A percentile compares a stretch with the other conserved stretches of the same genome.
Evolutionary conservation across 2,329 filamentous ascomycete genomes (phyloP).

Genomic region (Pseudocercospora fuligena): DNA sequence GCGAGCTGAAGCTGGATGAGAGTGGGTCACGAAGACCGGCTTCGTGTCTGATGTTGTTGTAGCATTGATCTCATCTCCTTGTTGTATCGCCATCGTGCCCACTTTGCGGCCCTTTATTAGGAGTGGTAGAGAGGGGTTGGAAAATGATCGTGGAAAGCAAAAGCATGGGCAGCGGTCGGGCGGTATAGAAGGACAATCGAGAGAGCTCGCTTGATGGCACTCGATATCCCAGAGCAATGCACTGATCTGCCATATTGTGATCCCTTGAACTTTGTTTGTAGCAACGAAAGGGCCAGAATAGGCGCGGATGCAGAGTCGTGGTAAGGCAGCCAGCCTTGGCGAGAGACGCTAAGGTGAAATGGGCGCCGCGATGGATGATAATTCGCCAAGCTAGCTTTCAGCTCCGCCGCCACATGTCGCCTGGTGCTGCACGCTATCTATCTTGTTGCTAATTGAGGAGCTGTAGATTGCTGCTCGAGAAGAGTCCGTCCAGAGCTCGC

Average conservation of each 20-base stretch:
- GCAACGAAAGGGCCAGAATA: background rate
- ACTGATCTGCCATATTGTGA: conserved; percentile 4
- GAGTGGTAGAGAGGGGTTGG: background rate
- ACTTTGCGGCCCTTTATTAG: background rate
- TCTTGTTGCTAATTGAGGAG: background rate
- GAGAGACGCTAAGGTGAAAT: background rate
- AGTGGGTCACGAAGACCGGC: background rate
- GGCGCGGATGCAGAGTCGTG: background rate
- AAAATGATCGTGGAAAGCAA: background rate
- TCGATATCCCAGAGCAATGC: background rate
- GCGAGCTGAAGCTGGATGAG: background rate
- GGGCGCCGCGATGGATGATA: background rate
- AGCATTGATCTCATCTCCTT: background rate
- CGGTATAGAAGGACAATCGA: background rate
- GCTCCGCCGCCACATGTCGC: conserved; percentile 4
- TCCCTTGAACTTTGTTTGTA: background rate
- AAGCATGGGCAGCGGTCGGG: background rate
- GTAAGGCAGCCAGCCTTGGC: conserved; percentile 4
- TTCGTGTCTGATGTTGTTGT: background rate
- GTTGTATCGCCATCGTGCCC: background rate
- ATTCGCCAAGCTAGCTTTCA: conserved; percentile 3
- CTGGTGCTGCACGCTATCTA: conserved; percentile 6
- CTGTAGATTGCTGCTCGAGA: background rate
- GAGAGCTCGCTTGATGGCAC: background rate
- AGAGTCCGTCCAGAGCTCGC: background rate